These are phyloP conservation scores for Phaeophleospora eucalypticola DNA, from an alignment of 2,329 filamentous ascomycete species.

Conservation along the genomic window DNA sequence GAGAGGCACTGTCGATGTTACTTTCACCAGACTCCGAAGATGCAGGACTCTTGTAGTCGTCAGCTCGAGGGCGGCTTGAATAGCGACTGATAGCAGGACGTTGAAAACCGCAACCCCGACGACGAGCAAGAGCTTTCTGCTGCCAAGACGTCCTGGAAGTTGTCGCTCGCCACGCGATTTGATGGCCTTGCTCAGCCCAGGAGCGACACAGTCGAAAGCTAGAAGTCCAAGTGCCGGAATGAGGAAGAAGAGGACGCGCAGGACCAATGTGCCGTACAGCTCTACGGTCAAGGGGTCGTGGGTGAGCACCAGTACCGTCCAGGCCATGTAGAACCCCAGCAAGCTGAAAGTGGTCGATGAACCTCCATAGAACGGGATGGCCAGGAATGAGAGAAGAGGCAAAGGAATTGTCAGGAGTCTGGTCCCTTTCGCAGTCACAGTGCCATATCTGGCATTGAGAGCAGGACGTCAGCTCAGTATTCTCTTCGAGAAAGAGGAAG, in stretches of 20 bases:
- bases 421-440: conserved; percentile 25
- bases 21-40: conserved; percentile 52
- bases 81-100: conserved; percentile 47
- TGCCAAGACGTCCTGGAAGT: conserved; percentile 43
- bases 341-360: conserved; percentile 79
- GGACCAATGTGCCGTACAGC: conserved; percentile 62
- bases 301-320: conserved; percentile 73
- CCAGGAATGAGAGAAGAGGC: conserved; percentile 58
- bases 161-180: conserved; percentile 61
- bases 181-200: conserved; percentile 63
- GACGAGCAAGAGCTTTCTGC: conserved; percentile 46
- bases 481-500: too few relatives aligned
- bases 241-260: conserved; percentile 68
- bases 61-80: conserved; percentile 56
- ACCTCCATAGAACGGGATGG: conserved; percentile 67
- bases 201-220: conserved; percentile 65
- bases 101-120: conserved; percentile 55
- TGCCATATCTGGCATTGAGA: conserved; percentile 8
- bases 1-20: conserved; percentile 54
- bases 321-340: conserved; percentile 86
- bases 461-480: too few relatives aligned
- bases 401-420: conserved; percentile 33
- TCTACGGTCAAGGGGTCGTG: conserved; percentile 73
- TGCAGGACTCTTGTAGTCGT: conserved; percentile 51
- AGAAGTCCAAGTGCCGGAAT: conserved; percentile 70